Evolutionary conservation across 202 grass and related monocot species (phyloP), one percentile per base, ranked within the genome.

Genomic region (Carex sylvatica): DNA sequence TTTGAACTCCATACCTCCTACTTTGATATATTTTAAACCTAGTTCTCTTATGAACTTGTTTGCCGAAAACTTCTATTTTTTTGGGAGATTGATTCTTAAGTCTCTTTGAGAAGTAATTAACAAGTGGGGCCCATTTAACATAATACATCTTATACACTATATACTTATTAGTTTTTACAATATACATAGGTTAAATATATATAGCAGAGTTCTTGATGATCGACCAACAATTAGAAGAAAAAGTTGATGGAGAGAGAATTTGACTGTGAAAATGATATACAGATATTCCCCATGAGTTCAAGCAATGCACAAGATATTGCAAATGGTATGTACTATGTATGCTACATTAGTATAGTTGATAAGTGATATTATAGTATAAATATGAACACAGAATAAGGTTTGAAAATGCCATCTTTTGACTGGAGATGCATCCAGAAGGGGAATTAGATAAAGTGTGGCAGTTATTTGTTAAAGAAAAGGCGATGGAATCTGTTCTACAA

Each of bases 341-440:
- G 66, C 30, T 72, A 60, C 71, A 78, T 49, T 84, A 68, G 84
- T 65, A 82, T 59, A 84, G 60, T 82, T 65, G 24, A 73, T 84
- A 82, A 58, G 79, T 58, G 85, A 83, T 83, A 87, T 67, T 75
- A 78, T 70, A 88, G 86, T 88, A 51, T 72, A 47, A 11, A 49
- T 49, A 67, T 84, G 78, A 60, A 86, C 70, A 77, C 13, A 26
- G 74, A 80, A 70, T 38, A 79, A 85, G 74, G 26, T 83, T 83
- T 85, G 65, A 87, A 91, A 89, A 92, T 89, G 86, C 69, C 74
- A 67, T 86, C 73, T 77, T 88, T 94, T 92, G 94, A 91, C 92
- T 62, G 78, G 12, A 75, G 88, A 85, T 83, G 86, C 85, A 90
- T 95, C 88, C 75, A 85, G 85, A 93, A 90, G 87, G 85, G 84